phyloP scores from a whole-genome alignment of 306 rosid genomes.

The Lotus japonicus region DNA sequence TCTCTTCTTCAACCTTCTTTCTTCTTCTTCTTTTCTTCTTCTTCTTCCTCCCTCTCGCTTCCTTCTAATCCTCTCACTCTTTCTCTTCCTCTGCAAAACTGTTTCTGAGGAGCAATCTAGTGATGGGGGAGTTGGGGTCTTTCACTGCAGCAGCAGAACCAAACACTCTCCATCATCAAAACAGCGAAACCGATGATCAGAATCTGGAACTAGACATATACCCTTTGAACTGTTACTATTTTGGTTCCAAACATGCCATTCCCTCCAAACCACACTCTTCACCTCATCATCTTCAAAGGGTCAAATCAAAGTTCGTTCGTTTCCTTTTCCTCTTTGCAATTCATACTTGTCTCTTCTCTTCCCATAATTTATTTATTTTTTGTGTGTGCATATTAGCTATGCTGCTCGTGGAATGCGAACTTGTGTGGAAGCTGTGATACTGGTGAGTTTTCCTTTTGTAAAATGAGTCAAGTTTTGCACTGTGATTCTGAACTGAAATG shows the following conservation, averaged over 20 bases:
- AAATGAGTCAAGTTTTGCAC: not conserved
- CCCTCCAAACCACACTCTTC: slow-evolving; percentile 43
- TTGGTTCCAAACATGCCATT: slow-evolving; percentile 59
- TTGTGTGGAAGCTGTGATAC: slow-evolving; percentile 64
- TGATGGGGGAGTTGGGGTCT: too few species aligned
- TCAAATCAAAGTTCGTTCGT: slow-evolving; percentile 53
- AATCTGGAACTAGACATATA: slow-evolving; percentile 37
- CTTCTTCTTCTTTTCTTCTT: not conserved
- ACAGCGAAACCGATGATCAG: too few species aligned
- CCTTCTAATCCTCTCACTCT: too few species aligned
- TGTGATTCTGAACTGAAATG: not conserved
- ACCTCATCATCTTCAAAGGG: slow-evolving; percentile 43
- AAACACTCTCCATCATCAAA: too few species aligned
- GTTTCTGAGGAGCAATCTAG: too few species aligned
- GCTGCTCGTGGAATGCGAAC: slow-evolving; percentile 68
- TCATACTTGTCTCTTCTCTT: not conserved
- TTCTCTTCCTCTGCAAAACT: too few species aligned
- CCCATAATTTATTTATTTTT: too few species aligned
- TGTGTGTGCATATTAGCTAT: slow-evolving; percentile 39
- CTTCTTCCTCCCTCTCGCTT: not conserved
- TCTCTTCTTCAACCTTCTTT: not conserved
- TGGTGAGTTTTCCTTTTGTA: slow-evolving; percentile 42
- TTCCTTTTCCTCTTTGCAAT: not conserved
- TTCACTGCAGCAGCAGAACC: too few species aligned
- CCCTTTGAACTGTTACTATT: slow-evolving; percentile 68